These are phyloP conservation scores for Cladosporium sp. DNA, from an alignment of 2,329 filamentous ascomycete species.

Conservation along the genomic window DNA sequence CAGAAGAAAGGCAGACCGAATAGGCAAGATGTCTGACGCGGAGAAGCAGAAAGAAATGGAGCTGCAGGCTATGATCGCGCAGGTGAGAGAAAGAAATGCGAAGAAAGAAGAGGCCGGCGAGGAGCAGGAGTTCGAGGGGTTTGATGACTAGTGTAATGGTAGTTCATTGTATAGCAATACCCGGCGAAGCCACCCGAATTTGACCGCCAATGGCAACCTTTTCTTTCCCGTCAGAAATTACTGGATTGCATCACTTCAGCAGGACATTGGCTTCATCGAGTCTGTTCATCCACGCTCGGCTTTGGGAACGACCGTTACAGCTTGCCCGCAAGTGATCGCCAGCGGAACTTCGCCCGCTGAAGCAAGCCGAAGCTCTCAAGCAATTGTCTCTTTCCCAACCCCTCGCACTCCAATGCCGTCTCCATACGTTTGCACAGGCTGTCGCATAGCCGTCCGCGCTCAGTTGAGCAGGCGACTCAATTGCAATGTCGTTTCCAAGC, in stretches of 20 bases:
- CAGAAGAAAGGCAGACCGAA: constrained; percentile 9
- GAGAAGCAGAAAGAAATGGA: constrained; percentile 16
- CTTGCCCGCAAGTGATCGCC: neutral
- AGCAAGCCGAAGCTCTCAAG: neutral
- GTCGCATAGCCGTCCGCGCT: constrained; percentile 3
- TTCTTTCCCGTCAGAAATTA: too few species aligned
- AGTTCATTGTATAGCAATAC: neutral
- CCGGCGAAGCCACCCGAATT: too few species aligned
- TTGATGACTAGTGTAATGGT: constrained; percentile 3
- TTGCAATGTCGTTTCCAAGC: constrained; percentile 10
- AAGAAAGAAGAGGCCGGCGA: constrained; percentile 5
- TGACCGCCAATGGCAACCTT: too few species aligned
- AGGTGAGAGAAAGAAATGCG: constrained; percentile 12
- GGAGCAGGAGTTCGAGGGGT: constrained; percentile 12
- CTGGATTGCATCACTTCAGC: too few species aligned
- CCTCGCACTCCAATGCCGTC: constrained; percentile 5
- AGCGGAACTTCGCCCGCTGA: neutral
- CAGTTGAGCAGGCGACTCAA: neutral
- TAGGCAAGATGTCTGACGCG: constrained; percentile 17
- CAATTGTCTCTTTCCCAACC: neutral
- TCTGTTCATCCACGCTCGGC: too few species aligned
- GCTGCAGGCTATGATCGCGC: constrained; percentile 11
- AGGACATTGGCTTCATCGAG: too few species aligned
- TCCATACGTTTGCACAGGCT: constrained; percentile 1
- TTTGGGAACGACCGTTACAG: too few species aligned